Conservation (phyloP, 164 flowering plant species). For the Akebia trifoliata region DNA sequence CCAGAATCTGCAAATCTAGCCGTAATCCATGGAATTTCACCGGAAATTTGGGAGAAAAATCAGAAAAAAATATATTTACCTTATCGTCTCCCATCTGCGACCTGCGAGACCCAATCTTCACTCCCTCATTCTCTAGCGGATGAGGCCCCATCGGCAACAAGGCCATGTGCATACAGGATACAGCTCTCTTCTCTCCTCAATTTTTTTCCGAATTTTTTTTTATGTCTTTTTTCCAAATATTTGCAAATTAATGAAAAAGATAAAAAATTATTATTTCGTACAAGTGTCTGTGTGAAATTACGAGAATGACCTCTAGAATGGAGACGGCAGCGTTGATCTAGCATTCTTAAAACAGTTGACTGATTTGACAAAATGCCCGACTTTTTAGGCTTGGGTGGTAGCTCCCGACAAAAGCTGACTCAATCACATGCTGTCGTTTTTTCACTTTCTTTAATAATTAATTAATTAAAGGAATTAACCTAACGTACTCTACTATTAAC, state of each 20-base stretch:
- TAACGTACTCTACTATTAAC: too few relatives aligned
- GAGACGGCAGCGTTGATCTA: constrained; percentile 1
- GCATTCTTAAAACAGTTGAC: background rate
- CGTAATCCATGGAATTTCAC: background rate
- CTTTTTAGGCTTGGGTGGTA: background rate
- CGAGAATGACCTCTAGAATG: constrained; percentile 9
- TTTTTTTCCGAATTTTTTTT: background rate
- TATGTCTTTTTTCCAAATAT: constrained; percentile 5
- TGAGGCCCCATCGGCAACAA: constrained; percentile 29
- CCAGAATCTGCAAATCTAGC: background rate
- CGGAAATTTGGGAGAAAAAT: background rate
- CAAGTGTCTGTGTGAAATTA: background rate
- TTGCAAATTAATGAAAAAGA: background rate
- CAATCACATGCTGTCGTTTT: constrained; percentile 14
- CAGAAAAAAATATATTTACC: constrained; percentile 22
- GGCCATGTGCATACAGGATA: constrained; percentile 27
- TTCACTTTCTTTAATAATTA: background rate
- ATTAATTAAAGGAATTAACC: too few relatives aligned
- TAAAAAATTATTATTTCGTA: background rate
- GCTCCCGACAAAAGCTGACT: constrained; percentile 12
- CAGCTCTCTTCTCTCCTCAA: background rate
- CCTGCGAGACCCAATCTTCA: constrained; percentile 19
- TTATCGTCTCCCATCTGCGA: constrained; percentile 27
- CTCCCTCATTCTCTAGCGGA: constrained; percentile 16
- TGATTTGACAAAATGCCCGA: constrained; percentile 3